These are phyloP conservation scores for Athelia psychrophila DNA, from an alignment of 1,284 basidiomycete species.

Conservation along the genomic window DNA sequence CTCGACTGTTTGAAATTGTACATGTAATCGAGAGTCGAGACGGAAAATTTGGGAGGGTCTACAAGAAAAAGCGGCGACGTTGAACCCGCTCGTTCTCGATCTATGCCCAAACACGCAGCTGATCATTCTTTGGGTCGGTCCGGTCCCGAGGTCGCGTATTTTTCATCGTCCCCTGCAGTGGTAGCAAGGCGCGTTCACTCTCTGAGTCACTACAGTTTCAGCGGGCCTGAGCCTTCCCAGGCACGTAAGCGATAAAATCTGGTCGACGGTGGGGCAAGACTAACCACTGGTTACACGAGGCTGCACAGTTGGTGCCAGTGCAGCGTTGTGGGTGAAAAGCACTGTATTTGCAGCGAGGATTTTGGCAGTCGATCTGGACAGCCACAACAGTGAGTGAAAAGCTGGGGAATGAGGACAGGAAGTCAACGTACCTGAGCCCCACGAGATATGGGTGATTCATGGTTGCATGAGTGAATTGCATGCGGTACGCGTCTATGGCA, in stretches of 20 bases:
- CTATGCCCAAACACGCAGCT: no score
- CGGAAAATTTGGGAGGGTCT: no score
- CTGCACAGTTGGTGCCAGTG: neutral
- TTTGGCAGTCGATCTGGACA: neutral
- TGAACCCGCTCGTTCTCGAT: no score
- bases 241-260: neutral
- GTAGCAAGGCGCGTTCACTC: neutral
- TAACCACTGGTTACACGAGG: neutral
- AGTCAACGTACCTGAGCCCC: no score
- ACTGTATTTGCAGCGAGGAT: neutral
- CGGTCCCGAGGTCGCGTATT: no score
- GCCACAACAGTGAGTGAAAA: no score
- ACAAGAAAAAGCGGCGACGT: no score
- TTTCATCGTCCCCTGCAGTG: neutral
- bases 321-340: neutral
- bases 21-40: no score
- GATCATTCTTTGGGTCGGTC: no score
- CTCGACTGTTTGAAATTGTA: no score
- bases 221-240: neutral
- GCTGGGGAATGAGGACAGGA: no score
- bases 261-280: neutral
- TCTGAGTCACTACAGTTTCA: neutral
- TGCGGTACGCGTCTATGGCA: neutral
- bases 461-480: neutral
- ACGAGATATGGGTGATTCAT: neutral